A percentile compares a stretch with the other conserved stretches of the same genome.
phyloP scores from a whole-genome alignment of 2,329 filamentous ascomycete species.

The Colletotrichum shisoi region DNA sequence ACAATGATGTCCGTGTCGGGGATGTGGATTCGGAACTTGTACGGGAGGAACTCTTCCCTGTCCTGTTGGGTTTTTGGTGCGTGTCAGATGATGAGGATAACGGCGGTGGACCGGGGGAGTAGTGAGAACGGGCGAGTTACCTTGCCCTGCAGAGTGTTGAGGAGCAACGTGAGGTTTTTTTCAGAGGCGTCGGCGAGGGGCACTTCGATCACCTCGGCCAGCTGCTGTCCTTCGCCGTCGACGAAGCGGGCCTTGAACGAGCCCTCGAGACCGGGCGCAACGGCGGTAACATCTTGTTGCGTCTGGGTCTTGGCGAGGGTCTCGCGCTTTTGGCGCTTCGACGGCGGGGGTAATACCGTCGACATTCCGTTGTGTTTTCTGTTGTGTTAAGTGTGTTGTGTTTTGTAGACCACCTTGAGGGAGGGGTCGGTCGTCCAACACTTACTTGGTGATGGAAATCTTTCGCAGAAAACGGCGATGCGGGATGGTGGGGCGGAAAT shows the following conservation, averaged over 20 bases:
- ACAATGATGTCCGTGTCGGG: slow-evolving; percentile 62
- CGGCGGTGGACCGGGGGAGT: background rate
- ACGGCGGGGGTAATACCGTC: slow-evolving; percentile 82
- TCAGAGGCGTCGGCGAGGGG: slow-evolving; percentile 85
- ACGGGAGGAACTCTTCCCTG: slow-evolving; percentile 67
- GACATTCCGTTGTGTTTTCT: slow-evolving; percentile 68
- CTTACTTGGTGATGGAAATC: slow-evolving; percentile 29
- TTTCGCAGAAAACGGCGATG: slow-evolving; percentile 31
- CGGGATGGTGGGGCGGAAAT: slow-evolving; percentile 39
- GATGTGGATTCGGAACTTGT: slow-evolving; percentile 68
- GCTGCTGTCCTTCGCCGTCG: slow-evolving; percentile 77
- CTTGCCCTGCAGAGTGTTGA: slow-evolving; percentile 84
- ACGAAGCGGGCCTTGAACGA: slow-evolving; percentile 87
- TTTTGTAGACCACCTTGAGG: slow-evolving; percentile 9
- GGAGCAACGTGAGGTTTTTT: slow-evolving; percentile 84
- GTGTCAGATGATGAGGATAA: background rate
- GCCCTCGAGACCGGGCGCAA: slow-evolving; percentile 73
- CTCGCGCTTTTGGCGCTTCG: slow-evolving; percentile 84
- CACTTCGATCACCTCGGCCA: slow-evolving; percentile 75
- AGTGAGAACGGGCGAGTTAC: slow-evolving; percentile 53
- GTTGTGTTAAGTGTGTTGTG: slow-evolving; percentile 9
- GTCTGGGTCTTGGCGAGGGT: slow-evolving; percentile 73
- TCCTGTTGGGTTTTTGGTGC: slow-evolving; percentile 49
- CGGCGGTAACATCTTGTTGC: slow-evolving; percentile 77
- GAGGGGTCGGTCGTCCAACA: background rate